These are phyloP conservation scores for Zanthoxylum bungeanum DNA, from an alignment of 345 rosid genomes.

Conservation along the genomic window DNA sequence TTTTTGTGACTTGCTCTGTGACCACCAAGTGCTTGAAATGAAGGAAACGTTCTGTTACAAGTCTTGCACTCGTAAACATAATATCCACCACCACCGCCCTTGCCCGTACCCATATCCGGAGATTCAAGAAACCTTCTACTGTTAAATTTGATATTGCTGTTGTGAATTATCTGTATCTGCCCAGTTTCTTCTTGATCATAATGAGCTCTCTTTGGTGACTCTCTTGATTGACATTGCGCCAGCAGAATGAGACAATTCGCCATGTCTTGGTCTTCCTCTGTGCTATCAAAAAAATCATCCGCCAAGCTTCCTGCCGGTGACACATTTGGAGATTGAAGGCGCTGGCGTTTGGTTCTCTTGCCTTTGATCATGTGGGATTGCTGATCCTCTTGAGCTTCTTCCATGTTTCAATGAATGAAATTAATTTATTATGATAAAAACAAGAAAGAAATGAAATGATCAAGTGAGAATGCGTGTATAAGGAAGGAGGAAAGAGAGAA, in stretches of 20 bases:
- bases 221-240: constrained; percentile 58
- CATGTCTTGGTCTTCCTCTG: constrained; percentile 84
- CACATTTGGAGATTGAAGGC: constrained; percentile 47
- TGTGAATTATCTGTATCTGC: neutral
- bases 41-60: constrained; percentile 69
- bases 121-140: constrained; percentile 69
- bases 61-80: constrained; percentile 75
- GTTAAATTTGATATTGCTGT: constrained; percentile 39
- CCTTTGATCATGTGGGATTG: constrained; percentile 59
- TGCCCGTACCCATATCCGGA: constrained; percentile 42
- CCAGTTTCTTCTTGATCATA: neutral
- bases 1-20: constrained; percentile 94
- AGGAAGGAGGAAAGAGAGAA: constrained; percentile 5
- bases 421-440: no score
- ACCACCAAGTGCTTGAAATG: constrained; percentile 96
- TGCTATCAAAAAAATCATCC: constrained; percentile 28
- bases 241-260: constrained; percentile 92
- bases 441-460: no score
- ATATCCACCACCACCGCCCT: constrained; percentile 21
- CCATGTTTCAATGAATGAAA: no score
- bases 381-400: constrained; percentile 30
- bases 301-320: constrained; percentile 32
- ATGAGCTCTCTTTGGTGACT: neutral
- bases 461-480: no score
- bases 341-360: constrained; percentile 73